These are phyloP conservation scores for Dryadomyces sulphureus DNA, from an alignment of 2,329 filamentous ascomycete species.

Conservation along the genomic window DNA sequence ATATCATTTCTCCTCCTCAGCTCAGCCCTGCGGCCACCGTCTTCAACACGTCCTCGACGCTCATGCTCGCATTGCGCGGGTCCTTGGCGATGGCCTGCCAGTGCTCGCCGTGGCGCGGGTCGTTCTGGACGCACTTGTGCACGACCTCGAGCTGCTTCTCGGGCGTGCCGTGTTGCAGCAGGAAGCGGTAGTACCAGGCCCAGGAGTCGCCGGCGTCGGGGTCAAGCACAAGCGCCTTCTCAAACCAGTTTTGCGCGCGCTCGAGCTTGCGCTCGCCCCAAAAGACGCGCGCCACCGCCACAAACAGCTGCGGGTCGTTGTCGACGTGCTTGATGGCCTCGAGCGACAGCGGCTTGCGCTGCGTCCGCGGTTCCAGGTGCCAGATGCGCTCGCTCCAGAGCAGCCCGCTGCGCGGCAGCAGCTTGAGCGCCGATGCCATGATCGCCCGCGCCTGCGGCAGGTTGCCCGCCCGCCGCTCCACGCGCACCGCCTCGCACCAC, in stretches of 20 bases:
- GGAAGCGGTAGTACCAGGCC: conserved; percentile 96
- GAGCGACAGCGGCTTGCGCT: conserved; percentile 78
- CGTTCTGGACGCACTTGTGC: conserved; percentile 63
- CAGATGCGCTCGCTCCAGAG: conserved; percentile 93
- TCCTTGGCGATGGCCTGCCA: conserved; percentile 84
- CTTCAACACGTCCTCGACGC: conserved; percentile 68
- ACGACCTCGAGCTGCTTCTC: conserved; percentile 83
- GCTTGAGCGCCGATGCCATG: conserved; percentile 87
- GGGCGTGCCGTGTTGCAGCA: conserved; percentile 81
- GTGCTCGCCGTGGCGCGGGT: conserved; percentile 82
- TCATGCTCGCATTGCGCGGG: conserved; percentile 62
- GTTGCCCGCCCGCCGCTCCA: conserved; percentile 81
- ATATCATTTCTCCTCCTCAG: too few species aligned
- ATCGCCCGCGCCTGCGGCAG: conserved; percentile 70
- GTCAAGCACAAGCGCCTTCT: conserved; percentile 82
- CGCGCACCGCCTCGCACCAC: conserved; percentile 86
- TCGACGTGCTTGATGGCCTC: conserved; percentile 97
- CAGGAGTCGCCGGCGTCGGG: conserved; percentile 81
- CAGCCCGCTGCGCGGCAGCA: conserved; percentile 74
- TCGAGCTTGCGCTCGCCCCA: conserved; percentile 88
- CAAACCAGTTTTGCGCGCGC: conserved; percentile 93
- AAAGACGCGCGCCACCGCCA: conserved; percentile 87
- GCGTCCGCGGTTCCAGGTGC: conserved; percentile 80
- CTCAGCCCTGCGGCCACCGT: conserved; percentile 46
- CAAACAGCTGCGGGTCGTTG: conserved; percentile 76